These are phyloP conservation scores for Thelonectria blattea DNA, from an alignment of 2,329 filamentous ascomycete species.

Conservation along the genomic window DNA sequence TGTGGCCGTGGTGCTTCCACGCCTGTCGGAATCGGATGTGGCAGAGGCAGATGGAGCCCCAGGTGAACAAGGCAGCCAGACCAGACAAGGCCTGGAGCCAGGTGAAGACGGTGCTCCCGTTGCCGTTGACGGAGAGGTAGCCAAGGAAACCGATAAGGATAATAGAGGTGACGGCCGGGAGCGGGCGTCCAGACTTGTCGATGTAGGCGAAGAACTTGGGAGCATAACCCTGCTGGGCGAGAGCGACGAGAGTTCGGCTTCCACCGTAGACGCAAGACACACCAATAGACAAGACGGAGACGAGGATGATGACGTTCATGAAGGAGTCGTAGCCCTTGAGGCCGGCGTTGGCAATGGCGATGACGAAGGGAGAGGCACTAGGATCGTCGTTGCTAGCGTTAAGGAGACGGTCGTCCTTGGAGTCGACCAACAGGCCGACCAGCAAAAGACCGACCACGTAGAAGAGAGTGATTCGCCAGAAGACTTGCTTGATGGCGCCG, in stretches of 20 bases:
- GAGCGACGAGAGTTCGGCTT: conserved; percentile 63
- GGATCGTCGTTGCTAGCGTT: conserved; percentile 50
- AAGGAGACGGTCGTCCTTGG: conserved; percentile 54
- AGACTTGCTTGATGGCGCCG: conserved; percentile 81
- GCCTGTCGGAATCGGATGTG: conserved; percentile 73
- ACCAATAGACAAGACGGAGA: conserved; percentile 64
- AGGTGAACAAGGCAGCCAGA: conserved; percentile 70
- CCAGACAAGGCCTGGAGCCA: conserved; percentile 72
- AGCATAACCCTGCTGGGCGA: conserved; percentile 65
- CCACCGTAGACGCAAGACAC: conserved; percentile 66
- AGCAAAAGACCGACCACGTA: conserved; percentile 60
- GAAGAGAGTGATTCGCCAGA: conserved; percentile 63
- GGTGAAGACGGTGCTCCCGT: conserved; percentile 60
- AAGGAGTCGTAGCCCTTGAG: conserved; percentile 59
- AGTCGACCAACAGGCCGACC: conserved; percentile 56
- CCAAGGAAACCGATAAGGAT: conserved; percentile 58
- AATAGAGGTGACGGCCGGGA: conserved; percentile 54
- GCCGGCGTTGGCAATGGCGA: conserved; percentile 60
- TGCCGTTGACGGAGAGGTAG: conserved; percentile 52
- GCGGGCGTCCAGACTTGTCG: conserved; percentile 62
- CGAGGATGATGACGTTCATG: conserved; percentile 65
- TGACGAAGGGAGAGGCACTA: conserved; percentile 60
- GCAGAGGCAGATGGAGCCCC: conserved; percentile 71
- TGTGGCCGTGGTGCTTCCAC: conserved; percentile 67
- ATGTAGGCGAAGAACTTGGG: conserved; percentile 63